phyloP scores from a whole-genome alignment of 192 early-diverging fungal genomes.

The Helicostylum pulchrum region DNA sequence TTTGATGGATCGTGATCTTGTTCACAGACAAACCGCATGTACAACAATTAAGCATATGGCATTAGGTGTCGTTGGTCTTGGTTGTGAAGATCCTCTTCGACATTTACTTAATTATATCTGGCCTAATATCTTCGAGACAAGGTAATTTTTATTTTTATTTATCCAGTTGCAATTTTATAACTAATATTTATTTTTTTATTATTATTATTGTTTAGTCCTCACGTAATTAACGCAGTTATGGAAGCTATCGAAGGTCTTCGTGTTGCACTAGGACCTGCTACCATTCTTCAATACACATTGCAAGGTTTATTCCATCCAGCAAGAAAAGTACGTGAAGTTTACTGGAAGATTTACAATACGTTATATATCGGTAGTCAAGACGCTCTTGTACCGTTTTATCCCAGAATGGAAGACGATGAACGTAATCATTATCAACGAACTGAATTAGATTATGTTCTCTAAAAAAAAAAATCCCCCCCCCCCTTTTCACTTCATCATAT shows the following conservation, averaged over 20 bases:
- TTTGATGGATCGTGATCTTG: slow-evolving; percentile 94
- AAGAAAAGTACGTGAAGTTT: slow-evolving; percentile 89
- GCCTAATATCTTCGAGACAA: slow-evolving; percentile 98
- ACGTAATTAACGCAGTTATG: slow-evolving; percentile 97
- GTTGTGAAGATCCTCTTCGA: slow-evolving; percentile 89
- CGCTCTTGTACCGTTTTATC: slow-evolving; percentile 88
- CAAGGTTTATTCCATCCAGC: slow-evolving; percentile 99
- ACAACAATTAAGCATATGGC: slow-evolving; percentile 94
- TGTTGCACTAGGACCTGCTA: slow-evolving; percentile 83
- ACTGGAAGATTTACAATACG: slow-evolving; percentile 99
- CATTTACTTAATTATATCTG: slow-evolving; percentile 96
- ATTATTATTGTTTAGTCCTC: slow-evolving; percentile 57
- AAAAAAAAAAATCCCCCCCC: slow-evolving; percentile 13
- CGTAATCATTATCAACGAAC: slow-evolving; percentile 75
- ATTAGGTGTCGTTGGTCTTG: slow-evolving; percentile 87
- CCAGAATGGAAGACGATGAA: slow-evolving; percentile 80
- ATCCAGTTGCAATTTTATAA: background rate
- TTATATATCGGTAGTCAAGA: slow-evolving; percentile 91
- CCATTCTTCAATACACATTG: slow-evolving; percentile 81
- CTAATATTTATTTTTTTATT: background rate
- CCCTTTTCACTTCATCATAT: background rate
- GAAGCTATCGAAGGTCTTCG: slow-evolving; percentile 94
- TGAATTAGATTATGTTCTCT: slow-evolving; percentile 76
- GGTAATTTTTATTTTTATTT: slow-evolving; percentile 2
- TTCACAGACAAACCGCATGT: slow-evolving; percentile 97